Evolutionary conservation across 148 eudicot genomes (phyloP).

Genomic region (Hydrangea macrophylla): DNA sequence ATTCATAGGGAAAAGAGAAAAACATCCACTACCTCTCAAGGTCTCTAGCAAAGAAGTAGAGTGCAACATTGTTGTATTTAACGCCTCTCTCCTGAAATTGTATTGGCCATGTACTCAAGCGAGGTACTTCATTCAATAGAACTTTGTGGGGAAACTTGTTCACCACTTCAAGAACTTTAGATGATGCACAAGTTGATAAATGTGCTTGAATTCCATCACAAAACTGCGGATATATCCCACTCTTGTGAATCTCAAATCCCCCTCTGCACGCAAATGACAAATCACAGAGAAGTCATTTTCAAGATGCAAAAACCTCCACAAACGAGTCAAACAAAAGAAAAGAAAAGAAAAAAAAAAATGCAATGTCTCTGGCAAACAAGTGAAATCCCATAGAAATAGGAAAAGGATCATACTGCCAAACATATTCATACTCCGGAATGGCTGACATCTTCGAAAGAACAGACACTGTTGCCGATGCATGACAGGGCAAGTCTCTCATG

Average conservation of each 20-base stretch:
- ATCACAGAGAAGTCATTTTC: conserved; percentile 8
- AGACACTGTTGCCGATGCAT: conserved; percentile 18
- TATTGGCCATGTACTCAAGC: conserved; percentile 73
- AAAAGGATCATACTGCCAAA: conserved; percentile 81
- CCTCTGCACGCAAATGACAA: conserved; percentile 55
- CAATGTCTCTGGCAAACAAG: conserved; percentile 4
- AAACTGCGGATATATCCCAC: conserved; percentile 41
- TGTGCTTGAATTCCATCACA: conserved; percentile 87
- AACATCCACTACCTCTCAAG: conserved; percentile 51
- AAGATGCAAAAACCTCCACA: not conserved
- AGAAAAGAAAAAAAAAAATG: not conserved
- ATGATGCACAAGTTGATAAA: conserved; percentile 73
- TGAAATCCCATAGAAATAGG: conserved; percentile 11
- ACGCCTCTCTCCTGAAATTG: conserved; percentile 75
- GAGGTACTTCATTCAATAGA: conserved; percentile 66
- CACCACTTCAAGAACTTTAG: conserved; percentile 67
- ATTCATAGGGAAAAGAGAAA: not conserved
- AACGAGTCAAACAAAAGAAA: not conserved
- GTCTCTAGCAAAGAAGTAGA: conserved; percentile 93
- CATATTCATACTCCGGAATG: conserved; percentile 75
- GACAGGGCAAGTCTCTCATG: conserved; percentile 11
- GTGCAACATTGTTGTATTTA: conserved; percentile 68
- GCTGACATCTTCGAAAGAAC: conserved; percentile 37
- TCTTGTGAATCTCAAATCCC: conserved; percentile 69
- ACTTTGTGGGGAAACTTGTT: conserved; percentile 59